Evolutionary conservation across 2,329 filamentous ascomycete species (phyloP), one percentile per base, ranked within the genome.

Genomic region (Pestalotiopsis sp.): DNA sequence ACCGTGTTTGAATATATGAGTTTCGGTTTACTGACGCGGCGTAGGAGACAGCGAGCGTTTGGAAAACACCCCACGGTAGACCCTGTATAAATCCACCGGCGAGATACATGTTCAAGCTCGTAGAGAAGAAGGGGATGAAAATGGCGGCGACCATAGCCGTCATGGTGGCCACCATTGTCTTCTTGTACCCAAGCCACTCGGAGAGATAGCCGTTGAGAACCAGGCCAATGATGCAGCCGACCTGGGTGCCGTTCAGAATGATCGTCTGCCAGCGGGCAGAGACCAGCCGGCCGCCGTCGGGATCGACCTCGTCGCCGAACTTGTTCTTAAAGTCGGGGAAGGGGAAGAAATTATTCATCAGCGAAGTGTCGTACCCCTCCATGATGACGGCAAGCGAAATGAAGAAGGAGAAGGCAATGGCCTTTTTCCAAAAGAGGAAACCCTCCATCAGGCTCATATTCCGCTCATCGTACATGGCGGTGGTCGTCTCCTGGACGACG

Each of bases 71-170:
- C 69, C 69, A 69, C 17, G 67, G 69, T 14, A 70, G 62, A 14
- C 69, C 69, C 40, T 68, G 67, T 4, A 70, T 59, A 17, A 70
- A n/a, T 7, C 64, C 66, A 14, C 69, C 69, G 4, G 63, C 67
- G 13, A 70, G 67, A 25, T 69, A 68, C 67, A 70, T 70, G 27
- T 49, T 23, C 36, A 70, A 58, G 31, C 67, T 41, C 23, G 63
- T 68, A 1, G 69, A 68, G 58, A 70, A 69, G 67, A 70, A 70
- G 11, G 67, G 63, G 57, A 70, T 70, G 57, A 70, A 70, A 17
- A 70, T 60, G n/a, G 67, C 67, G n/a, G 38, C 67, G n/a, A 60
- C 38, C 61, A 70, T 63, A 38, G 38, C 38, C 12, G 64, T 4
- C 67, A 70, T 68, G 31, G 62, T 58, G 23, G 40, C 57, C 5